Conservation (phyloP, 306 rosid genomes). For the Prunus armeniaca region DNA sequence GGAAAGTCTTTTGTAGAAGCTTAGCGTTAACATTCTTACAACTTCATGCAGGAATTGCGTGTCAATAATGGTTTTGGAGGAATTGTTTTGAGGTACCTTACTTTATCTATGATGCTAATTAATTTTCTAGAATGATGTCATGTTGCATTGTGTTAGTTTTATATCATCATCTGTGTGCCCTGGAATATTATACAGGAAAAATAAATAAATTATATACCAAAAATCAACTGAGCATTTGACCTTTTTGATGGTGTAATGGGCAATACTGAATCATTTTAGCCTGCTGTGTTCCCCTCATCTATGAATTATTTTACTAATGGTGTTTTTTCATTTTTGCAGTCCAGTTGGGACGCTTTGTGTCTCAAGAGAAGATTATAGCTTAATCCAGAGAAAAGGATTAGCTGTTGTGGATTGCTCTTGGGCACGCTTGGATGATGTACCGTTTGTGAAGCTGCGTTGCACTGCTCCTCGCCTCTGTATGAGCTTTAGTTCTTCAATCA, state of each 20-base stretch:
- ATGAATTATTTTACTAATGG: constrained; percentile 3
- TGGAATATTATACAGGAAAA: not conserved
- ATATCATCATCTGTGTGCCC: not conserved
- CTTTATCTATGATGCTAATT: constrained; percentile 11
- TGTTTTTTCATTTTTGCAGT: constrained; percentile 34
- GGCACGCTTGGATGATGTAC: constrained; percentile 93
- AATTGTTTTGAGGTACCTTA: constrained; percentile 69
- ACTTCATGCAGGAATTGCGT: constrained; percentile 80
- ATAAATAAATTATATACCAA: not conserved
- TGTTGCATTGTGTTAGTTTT: not conserved
- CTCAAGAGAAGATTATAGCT: constrained; percentile 76
- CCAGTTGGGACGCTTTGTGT: constrained; percentile 87
- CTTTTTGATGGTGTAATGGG: not conserved
- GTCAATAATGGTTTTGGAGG: constrained; percentile 94
- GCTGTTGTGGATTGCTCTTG: constrained; percentile 99
- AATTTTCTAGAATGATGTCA: not conserved
- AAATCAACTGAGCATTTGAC: not conserved
- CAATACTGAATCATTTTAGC: not conserved
- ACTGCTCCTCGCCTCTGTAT: constrained; percentile 88
- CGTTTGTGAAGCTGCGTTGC: constrained; percentile 85
- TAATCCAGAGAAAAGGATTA: constrained; percentile 67
- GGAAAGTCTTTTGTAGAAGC: not conserved
- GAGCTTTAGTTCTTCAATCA: constrained; percentile 25
- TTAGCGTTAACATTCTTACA: constrained; percentile 26
- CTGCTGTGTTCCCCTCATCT: not conserved